Conservation (phyloP, 2,329 filamentous ascomycete species). For the Nectriaceae sp. region DNA sequence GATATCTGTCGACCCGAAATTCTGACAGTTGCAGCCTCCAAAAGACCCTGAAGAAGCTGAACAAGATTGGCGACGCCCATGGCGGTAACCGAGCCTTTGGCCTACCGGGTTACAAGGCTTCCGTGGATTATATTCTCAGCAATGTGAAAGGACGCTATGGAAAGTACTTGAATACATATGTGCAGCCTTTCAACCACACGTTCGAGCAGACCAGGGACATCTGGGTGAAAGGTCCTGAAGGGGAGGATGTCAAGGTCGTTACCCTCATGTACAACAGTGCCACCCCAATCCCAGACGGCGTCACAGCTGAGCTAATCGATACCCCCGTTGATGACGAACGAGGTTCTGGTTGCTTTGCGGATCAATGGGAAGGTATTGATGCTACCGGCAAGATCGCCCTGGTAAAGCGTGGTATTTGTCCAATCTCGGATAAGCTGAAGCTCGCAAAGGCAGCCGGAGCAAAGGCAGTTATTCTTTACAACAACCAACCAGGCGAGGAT, state of each 20-base stretch:
- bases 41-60: constrained; percentile 54
- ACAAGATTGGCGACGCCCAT: constrained; percentile 55
- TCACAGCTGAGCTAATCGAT: constrained; percentile 40
- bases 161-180: constrained; percentile 44
- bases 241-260: constrained; percentile 44
- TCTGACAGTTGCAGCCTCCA: constrained; percentile 43
- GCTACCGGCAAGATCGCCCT: constrained; percentile 46
- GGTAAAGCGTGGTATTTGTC: constrained; percentile 46
- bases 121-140: constrained; percentile 57
- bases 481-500: constrained; percentile 54
- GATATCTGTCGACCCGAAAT: constrained; percentile 4
- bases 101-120: constrained; percentile 59
- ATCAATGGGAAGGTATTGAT: constrained; percentile 47
- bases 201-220: constrained; percentile 46
- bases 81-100: constrained; percentile 63
- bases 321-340: constrained; percentile 38
- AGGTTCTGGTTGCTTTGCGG: constrained; percentile 43
- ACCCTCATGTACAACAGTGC: constrained; percentile 49
- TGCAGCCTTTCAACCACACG: constrained; percentile 49
- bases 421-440: constrained; percentile 45
- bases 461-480: constrained; percentile 57
- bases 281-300: constrained; percentile 40
- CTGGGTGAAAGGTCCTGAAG: constrained; percentile 45
- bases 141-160: constrained; percentile 41
- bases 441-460: constrained; percentile 46